phyloP scores from a whole-genome alignment of 2,329 filamentous ascomycete genomes.

The Graphilbum sp. region DNA sequence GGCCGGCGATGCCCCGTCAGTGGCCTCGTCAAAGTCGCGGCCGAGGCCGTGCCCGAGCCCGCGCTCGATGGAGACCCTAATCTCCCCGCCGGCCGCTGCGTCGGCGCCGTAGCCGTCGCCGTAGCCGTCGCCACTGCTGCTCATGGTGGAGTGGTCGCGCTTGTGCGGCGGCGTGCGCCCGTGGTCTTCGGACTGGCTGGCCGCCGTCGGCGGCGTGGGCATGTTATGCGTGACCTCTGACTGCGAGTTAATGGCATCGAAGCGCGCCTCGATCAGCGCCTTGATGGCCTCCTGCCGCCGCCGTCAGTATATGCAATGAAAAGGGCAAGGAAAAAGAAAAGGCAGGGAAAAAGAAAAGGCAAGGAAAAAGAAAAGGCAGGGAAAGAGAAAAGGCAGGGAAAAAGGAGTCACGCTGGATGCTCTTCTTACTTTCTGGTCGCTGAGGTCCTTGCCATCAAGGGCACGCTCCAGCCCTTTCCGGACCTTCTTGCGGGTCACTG shows the following conservation, averaged over 20 bases:
- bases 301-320: no score
- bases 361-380: neutral
- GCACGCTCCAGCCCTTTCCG: conserved; percentile 37
- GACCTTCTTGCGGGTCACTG: conserved; percentile 48
- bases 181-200: conserved; percentile 10
- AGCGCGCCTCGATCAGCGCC: conserved; percentile 54
- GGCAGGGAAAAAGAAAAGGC: neutral
- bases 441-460: conserved; percentile 39
- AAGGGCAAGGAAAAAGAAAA: neutral
- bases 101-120: conserved; percentile 10
- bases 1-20: conserved; percentile 15
- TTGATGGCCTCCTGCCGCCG: conserved; percentile 63
- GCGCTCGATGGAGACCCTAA: conserved; percentile 30
- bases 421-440: conserved; percentile 41
- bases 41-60: conserved; percentile 7
- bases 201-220: conserved; percentile 22
- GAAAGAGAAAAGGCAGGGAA: neutral
- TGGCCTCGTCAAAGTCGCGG: neutral
- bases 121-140: conserved; percentile 17
- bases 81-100: conserved; percentile 19
- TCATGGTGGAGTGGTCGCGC: conserved; percentile 17
- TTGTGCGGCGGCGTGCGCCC: conserved; percentile 15
- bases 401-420: no score
- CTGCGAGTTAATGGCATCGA: conserved; percentile 48
- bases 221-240: conserved; percentile 30